These are phyloP conservation scores for Wallacemonas sp. DNA, from an alignment of 208 protist genomes.

Conservation along the genomic window DNA sequence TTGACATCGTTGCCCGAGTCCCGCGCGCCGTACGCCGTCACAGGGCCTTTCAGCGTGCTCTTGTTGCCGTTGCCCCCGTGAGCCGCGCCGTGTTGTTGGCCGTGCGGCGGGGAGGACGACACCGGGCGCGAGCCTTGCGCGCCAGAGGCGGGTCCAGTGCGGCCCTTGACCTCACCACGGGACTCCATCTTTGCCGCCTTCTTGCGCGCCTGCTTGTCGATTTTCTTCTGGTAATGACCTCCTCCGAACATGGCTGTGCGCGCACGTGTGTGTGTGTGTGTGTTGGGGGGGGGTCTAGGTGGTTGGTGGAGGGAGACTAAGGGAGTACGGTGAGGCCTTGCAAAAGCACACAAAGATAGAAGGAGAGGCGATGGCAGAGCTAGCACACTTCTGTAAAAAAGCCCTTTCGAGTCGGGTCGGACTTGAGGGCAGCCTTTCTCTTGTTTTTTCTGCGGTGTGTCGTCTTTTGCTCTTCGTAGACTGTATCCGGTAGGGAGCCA, in stretches of 20 bases:
- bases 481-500: too few species aligned
- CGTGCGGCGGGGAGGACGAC: neutral
- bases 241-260: constrained; percentile 69
- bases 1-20: constrained; percentile 80
- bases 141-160: neutral
- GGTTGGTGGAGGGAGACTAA: too few species aligned
- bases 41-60: constrained; percentile 73
- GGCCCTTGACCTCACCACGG: constrained; percentile 5
- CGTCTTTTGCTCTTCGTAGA: too few species aligned
- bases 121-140: constrained; percentile 6
- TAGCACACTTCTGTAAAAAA: too few species aligned
- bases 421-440: too few species aligned
- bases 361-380: too few species aligned
- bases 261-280: constrained; percentile 3
- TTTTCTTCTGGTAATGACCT: constrained; percentile 66
- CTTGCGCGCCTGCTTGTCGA: constrained; percentile 61
- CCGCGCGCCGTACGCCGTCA: constrained; percentile 67
- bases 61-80: constrained; percentile 19
- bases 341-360: too few species aligned
- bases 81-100: neutral
- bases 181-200: constrained; percentile 44
- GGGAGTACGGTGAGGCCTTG: too few species aligned
- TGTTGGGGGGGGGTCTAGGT: too few species aligned
- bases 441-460: too few species aligned
- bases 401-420: too few species aligned